Percentiles rank a stretch among this genome's conserved stretches.
Evolutionary conservation across 2,329 filamentous ascomycete genomes (phyloP).

Genomic region (Parastagonospora nodorum): DNA sequence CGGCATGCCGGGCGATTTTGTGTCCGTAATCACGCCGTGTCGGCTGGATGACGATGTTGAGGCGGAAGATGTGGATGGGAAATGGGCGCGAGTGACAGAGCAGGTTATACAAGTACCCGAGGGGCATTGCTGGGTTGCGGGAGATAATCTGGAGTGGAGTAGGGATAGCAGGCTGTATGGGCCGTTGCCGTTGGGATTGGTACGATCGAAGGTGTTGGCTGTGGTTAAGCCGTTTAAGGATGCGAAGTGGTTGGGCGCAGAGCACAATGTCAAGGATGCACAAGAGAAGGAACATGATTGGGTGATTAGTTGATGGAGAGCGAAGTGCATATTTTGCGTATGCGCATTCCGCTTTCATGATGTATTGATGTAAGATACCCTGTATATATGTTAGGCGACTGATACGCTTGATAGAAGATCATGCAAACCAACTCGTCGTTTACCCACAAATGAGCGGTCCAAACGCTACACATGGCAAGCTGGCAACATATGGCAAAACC

Average conservation of each 20-base stretch:
- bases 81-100: constrained; percentile 36
- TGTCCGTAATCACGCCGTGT: constrained; percentile 67
- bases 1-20: constrained; percentile 68
- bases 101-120: constrained; percentile 78
- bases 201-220: constrained; percentile 78
- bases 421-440: too few species aligned
- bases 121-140: constrained; percentile 89
- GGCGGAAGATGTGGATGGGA: constrained; percentile 25
- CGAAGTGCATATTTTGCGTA: not conserved
- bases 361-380: too few species aligned
- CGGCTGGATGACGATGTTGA: constrained; percentile 30
- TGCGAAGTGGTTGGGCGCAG: constrained; percentile 31
- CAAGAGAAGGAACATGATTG: constrained; percentile 15
- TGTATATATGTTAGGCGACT: too few species aligned
- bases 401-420: too few species aligned
- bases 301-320: not conserved
- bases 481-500: too few species aligned
- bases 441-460: too few species aligned
- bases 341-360: too few species aligned
- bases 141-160: constrained; percentile 84
- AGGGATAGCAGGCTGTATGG: constrained; percentile 87
- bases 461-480: too few species aligned
- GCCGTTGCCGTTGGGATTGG: constrained; percentile 80
- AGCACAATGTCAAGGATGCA: constrained; percentile 17
- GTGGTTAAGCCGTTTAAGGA: constrained; percentile 29